Evolutionary conservation across 140 eudicot genomes (phyloP), one percentile per base, ranked within the genome.

Genomic region (Oenanthe javanica): DNA sequence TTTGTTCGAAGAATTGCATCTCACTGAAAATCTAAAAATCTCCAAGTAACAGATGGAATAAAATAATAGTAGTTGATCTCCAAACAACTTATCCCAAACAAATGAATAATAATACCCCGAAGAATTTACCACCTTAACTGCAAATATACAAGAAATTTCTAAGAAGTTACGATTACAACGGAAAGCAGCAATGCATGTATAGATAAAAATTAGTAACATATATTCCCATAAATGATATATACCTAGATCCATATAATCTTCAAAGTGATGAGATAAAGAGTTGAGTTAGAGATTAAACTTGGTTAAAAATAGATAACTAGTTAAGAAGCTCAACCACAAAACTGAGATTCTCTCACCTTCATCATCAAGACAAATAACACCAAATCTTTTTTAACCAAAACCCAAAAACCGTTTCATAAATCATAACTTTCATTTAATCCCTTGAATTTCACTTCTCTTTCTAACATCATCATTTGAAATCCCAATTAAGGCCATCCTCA

Each of bases 391-490:
- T 4, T 27, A 69, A 69, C 74, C 74, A 69, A 69, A 38, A 69
- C 45, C 47, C 74, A 69, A 69, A 38, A 69, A 69, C 74, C 74
- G 46, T 63, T 63, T 63, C 71, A 63, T 63, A 69, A 69, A 31
- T 31, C 12, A 2, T 14, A 51, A 51, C 45, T 69, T 38, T 69
- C 74, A 69, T 69, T 36, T 27, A 69, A 63, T 63, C 40, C 1
- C 10, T 23, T 1, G n/a, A 27, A 69, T 12, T 46, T 27, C 74
- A 69, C 10, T 31, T 27, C 74, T 69, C 74, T 69, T 38, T 69
- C 74, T 69, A 31, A 14, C 74, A 69, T 69, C 74, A 69, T 69
- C 74, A 36, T 27, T 25, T 69, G 42, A 21, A 69, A 1, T 2
- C 74, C 31, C 23, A 63, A 23, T 63, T 63, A 25, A 63, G 40